Conservation (phyloP, 2,329 filamentous ascomycete genomes). For the Diaporthe sp. region DNA sequence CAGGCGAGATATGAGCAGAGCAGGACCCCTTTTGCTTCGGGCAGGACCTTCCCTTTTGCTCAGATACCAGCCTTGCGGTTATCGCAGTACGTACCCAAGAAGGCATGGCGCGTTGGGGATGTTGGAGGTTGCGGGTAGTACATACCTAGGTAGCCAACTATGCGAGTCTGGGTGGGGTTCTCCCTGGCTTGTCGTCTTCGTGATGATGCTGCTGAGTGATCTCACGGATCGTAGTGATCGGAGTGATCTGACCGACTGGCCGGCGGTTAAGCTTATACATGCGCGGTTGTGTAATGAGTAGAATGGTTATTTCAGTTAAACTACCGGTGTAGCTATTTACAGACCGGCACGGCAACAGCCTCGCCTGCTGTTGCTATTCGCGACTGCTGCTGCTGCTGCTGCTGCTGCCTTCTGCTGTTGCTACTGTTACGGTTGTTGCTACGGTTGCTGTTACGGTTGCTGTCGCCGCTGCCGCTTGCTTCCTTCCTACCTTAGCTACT, state of each 20-base stretch:
- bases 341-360: conserved; percentile 1
- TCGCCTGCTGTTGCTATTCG: neutral
- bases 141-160: no score
- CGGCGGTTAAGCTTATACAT: neutral
- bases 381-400: neutral
- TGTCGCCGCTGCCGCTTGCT: neutral
- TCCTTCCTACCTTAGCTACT: neutral
- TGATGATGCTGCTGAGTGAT: neutral
- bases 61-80: neutral
- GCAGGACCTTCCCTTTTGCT: neutral
- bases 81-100: neutral
- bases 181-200: neutral
- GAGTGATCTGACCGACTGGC: neutral
- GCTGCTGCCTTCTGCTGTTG: neutral
- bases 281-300: neutral
- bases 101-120: no score
- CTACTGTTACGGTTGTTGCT: neutral
- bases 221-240: neutral
- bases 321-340: neutral
- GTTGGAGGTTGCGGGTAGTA: neutral
- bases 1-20: no score
- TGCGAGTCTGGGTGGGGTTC: neutral
- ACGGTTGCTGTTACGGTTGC: neutral
- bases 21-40: no score
- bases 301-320: neutral